These are phyloP conservation scores for Monilinia laxa DNA, from an alignment of 2,329 filamentous ascomycete genomes.

Conservation along the genomic window DNA sequence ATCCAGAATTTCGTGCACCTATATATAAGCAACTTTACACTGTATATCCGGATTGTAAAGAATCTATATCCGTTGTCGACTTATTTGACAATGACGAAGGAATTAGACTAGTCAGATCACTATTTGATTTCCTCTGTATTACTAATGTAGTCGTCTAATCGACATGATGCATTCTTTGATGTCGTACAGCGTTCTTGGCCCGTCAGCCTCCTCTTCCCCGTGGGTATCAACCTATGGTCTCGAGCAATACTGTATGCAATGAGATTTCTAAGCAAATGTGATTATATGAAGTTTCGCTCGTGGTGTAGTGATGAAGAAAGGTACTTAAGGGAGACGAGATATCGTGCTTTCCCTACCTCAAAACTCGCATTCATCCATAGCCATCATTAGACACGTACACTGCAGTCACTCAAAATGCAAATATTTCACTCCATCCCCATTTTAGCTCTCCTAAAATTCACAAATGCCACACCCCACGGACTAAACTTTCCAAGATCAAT, in stretches of 20 bases:
- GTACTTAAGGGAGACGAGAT: neutral
- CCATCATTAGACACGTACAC: neutral
- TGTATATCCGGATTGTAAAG: neutral
- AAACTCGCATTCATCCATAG: neutral
- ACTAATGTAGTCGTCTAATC: too few species aligned
- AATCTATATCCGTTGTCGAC: neutral
- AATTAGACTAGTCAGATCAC: too few species aligned
- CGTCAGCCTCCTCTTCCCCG: too few species aligned
- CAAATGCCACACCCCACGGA: neutral
- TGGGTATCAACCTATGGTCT: neutral
- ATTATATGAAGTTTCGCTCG: neutral
- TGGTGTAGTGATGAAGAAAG: conserved; percentile 5
- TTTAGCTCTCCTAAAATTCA: neutral
- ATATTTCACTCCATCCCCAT: neutral
- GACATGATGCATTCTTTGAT: too few species aligned
- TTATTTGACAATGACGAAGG: too few species aligned
- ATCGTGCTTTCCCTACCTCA: neutral
- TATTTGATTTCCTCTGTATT: too few species aligned
- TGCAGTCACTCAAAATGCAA: neutral
- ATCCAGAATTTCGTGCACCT: neutral
- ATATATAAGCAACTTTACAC: neutral
- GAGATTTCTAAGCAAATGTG: neutral
- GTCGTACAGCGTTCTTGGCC: too few species aligned
- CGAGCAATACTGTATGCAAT: neutral
- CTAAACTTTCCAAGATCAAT: neutral